These are phyloP conservation scores for Stachybotrys chlorohalonatus DNA, from an alignment of 2,329 filamentous ascomycete species.

Conservation along the genomic window DNA sequence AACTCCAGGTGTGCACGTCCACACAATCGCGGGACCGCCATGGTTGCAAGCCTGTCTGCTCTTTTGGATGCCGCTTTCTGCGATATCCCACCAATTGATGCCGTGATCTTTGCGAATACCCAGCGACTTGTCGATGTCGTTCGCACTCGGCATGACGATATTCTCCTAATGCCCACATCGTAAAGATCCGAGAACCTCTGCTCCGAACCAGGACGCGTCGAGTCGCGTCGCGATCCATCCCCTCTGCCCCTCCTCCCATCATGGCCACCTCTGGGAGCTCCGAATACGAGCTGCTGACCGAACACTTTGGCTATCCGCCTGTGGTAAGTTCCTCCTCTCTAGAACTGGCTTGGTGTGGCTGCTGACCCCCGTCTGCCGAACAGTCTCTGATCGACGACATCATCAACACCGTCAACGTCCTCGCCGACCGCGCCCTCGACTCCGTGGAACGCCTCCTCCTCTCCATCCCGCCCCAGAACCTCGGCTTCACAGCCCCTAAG, in stretches of 20 bases:
- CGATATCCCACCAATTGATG: no score
- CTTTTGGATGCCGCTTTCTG: no score
- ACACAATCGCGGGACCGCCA: no score
- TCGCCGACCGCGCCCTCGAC: slow-evolving; percentile 82
- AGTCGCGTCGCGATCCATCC: slow-evolving; percentile 1
- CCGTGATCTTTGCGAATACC: no score
- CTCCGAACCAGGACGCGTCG: not conserved
- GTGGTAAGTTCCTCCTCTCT: slow-evolving; percentile 49
- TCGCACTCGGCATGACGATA: not conserved
- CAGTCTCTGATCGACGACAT: slow-evolving; percentile 95
- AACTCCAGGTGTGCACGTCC: no score
- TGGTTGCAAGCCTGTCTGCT: no score
- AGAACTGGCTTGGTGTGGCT: not conserved
- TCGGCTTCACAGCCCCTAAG: slow-evolving; percentile 64
- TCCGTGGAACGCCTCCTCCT: slow-evolving; percentile 78
- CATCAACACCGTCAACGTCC: slow-evolving; percentile 91
- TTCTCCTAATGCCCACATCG: not conserved
- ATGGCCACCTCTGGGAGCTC: slow-evolving; percentile 28
- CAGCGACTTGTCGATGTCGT: no score
- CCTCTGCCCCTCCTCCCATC: slow-evolving; percentile 5
- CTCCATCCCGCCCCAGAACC: slow-evolving; percentile 59
- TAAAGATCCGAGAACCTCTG: not conserved
- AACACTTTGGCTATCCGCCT: slow-evolving; percentile 92
- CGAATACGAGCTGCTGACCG: slow-evolving; percentile 69
- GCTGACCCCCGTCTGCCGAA: not conserved